Percentiles rank a stretch among this genome's conserved stretches.
Conservation (phyloP, 2,329 filamentous ascomycete species). For the Colletotrichum paranaense region DNA sequence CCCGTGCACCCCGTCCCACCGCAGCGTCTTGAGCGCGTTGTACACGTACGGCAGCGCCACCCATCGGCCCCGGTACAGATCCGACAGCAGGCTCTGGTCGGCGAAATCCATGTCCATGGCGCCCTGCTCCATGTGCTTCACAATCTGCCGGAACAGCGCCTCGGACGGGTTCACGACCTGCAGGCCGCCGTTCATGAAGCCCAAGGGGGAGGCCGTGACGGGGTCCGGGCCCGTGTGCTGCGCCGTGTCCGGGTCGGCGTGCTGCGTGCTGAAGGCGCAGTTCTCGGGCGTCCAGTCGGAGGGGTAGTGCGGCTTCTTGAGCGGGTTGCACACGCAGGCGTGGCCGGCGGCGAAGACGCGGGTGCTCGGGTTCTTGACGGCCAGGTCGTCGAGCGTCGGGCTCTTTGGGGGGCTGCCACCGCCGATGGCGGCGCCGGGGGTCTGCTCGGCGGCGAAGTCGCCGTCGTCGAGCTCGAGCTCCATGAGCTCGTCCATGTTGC, state of each 20-base stretch:
- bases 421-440: slow-evolving; percentile 26
- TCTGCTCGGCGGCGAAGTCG: slow-evolving; percentile 31
- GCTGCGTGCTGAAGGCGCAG: slow-evolving; percentile 69
- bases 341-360: slow-evolving; percentile 85
- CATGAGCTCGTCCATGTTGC: slow-evolving; percentile 95
- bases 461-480: slow-evolving; percentile 75
- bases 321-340: slow-evolving; percentile 88
- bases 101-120: slow-evolving; percentile 65
- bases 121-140: slow-evolving; percentile 60
- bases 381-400: slow-evolving; percentile 17
- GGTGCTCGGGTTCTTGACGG: slow-evolving; percentile 31
- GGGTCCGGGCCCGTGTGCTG: slow-evolving; percentile 59
- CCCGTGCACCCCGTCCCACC: slow-evolving; percentile 63
- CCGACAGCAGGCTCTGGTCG: slow-evolving; percentile 68
- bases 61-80: slow-evolving; percentile 67
- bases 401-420: slow-evolving; percentile 9
- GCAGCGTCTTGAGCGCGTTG: slow-evolving; percentile 72
- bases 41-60: slow-evolving; percentile 69
- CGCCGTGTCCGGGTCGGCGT: slow-evolving; percentile 56
- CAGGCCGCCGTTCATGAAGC: slow-evolving; percentile 67
- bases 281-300: slow-evolving; percentile 70
- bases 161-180: slow-evolving; percentile 66
- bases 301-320: slow-evolving; percentile 83
- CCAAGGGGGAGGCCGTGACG: slow-evolving; percentile 55
- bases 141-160: slow-evolving; percentile 61